These are phyloP conservation scores for Fusarium denticulatum DNA, from an alignment of 2,329 filamentous ascomycete genomes.

Conservation along the genomic window DNA sequence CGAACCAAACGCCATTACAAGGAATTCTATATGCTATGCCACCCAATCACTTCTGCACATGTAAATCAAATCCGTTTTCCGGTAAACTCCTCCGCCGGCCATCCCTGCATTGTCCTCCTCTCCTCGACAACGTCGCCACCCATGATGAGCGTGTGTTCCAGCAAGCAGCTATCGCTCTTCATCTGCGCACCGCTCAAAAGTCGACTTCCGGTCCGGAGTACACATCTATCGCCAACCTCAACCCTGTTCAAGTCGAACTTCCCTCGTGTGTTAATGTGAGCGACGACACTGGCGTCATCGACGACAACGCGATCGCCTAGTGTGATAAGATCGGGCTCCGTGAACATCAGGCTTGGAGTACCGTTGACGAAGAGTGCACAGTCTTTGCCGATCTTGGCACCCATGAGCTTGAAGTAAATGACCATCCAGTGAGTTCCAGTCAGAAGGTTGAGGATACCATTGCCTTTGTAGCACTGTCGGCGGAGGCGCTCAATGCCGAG, in stretches of 20 bases:
- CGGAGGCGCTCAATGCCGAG: background rate
- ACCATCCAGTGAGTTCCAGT: background rate
- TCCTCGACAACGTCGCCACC: constrained; percentile 13
- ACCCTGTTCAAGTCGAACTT: constrained; percentile 10
- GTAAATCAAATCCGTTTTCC: background rate
- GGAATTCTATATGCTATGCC: background rate
- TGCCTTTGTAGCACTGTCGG: background rate
- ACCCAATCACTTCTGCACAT: background rate
- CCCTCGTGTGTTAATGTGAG: constrained; percentile 12
- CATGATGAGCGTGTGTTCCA: constrained; percentile 17
- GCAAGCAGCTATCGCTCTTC: constrained; percentile 11
- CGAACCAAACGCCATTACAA: background rate
- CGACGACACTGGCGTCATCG: constrained; percentile 17
- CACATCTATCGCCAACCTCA: constrained; percentile 4
- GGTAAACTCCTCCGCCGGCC: constrained; percentile 7
- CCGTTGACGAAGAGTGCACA: constrained; percentile 5
- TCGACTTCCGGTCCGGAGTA: background rate
- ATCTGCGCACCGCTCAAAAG: constrained; percentile 8
- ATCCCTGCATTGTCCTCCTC: constrained; percentile 7
- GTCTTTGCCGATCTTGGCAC: constrained; percentile 7
- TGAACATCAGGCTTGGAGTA: background rate
- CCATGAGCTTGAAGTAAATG: background rate
- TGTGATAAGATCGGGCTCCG: background rate
- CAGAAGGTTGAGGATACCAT: background rate
- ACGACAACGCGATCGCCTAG: background rate